These are phyloP conservation scores for Phytophthora gonapodyides DNA, from an alignment of 352 stramenopile species.

Conservation along the genomic window DNA sequence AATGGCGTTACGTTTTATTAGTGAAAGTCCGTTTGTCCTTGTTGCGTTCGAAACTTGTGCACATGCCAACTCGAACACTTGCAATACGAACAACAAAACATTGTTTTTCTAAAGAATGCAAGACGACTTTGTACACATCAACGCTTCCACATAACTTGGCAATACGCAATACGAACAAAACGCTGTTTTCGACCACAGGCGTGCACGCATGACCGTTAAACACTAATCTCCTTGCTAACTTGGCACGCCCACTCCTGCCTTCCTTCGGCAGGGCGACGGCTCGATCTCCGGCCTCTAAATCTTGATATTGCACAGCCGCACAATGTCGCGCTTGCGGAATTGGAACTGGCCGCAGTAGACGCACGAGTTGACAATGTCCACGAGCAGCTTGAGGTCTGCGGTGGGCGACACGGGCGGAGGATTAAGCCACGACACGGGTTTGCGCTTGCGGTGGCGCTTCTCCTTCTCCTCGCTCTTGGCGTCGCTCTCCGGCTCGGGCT, in stretches of 20 bases:
- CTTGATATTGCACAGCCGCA: slow-evolving; percentile 64
- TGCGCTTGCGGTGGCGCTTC: slow-evolving; percentile 8
- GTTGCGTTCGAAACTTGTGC: too few relatives aligned
- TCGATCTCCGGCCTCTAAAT: slow-evolving; percentile 32
- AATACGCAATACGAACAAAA: slow-evolving; percentile 27
- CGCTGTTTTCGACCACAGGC: slow-evolving; percentile 27
- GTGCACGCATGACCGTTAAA: slow-evolving; percentile 26
- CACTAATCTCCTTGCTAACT: slow-evolving; percentile 17
- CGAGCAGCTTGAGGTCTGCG: slow-evolving; percentile 51
- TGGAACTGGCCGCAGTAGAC: slow-evolving; percentile 60
- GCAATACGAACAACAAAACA: too few relatives aligned
- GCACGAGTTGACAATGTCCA: slow-evolving; percentile 73
- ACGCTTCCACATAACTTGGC: neutral
- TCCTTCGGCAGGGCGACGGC: slow-evolving; percentile 21
- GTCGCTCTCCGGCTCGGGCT: slow-evolving; percentile 14
- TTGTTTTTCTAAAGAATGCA: too few relatives aligned
- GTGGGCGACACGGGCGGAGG: slow-evolving; percentile 48
- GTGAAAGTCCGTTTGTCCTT: too few relatives aligned
- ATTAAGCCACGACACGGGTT: slow-evolving; percentile 47
- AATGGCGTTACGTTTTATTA: too few relatives aligned
- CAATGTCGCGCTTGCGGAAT: slow-evolving; percentile 56
- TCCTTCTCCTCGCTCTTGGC: slow-evolving; percentile 19
- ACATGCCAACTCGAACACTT: too few relatives aligned
- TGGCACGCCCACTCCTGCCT: slow-evolving; percentile 15
- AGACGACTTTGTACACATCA: neutral